Evolutionary conservation across 2,329 filamentous ascomycete genomes (phyloP), one percentile per base, ranked within the genome.

Genomic region (Botryotinia globosa): DNA sequence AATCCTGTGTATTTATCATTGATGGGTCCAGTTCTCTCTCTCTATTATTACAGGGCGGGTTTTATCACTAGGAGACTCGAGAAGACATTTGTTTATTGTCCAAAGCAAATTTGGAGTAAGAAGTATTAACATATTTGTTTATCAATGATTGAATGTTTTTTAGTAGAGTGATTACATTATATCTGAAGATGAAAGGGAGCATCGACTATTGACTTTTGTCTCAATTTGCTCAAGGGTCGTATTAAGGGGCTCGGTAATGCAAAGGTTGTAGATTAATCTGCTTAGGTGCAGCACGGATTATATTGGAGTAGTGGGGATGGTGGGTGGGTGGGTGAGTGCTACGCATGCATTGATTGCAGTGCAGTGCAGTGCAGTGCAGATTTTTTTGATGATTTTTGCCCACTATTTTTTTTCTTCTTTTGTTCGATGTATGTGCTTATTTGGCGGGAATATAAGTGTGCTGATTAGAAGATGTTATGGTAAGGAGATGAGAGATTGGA

Each of bases 1-100:
- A 54, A 67, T 39, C 64, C 48, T 67, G 45, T 67, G 64, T 67
- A 67, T 54, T 67, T 67, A 67, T 67, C 64, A 67, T 54, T 56
- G 45, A 67, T 56, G 34, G 34, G 64, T 42, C 45, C 39, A 54
- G 14, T 51, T 67, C 16, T 67, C 34, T 54, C 22, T 67, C 48
- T 67, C 25, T 39, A 42, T 56, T 56, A 32, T 32, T 56, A 67
- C 64, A 62, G 59, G 25, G 14, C 22, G 37, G 59, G 22, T n/a
- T 62, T 62, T 39, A 42, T n/a, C 9, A 39, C 37, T 67, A 37
- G 25, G 64, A 56, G 45, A 67, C 34, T 29, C 25, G 20, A 56
- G 18, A 67, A 56, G 48, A 67, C 1, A 8, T 16, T 48, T 56
- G n/a, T 29, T 67, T 54, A 62, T 67, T 39, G 56, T 8, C 48